A percentile compares a stretch with the other conserved stretches of the same genome.
These are phyloP conservation scores for Gossypium longicalyx DNA, from an alignment of 345 rosid species.

Conservation along the genomic window DNA sequence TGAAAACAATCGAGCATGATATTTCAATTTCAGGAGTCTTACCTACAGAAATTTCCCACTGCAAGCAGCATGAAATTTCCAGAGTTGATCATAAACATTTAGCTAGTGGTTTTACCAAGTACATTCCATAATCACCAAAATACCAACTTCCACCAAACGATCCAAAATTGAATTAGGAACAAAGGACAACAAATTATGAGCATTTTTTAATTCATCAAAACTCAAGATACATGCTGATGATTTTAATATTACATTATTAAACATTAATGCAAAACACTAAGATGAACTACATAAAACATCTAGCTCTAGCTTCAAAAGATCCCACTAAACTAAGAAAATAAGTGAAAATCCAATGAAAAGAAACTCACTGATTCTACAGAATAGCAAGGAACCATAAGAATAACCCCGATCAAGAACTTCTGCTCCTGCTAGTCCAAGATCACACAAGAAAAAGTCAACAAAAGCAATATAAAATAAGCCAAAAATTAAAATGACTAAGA, in stretches of 20 bases:
- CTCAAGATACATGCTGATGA: neutral
- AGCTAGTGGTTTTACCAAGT: neutral
- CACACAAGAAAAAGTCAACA: neutral
- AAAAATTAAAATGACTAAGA: neutral
- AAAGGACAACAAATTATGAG: neutral
- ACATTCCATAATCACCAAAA: neutral
- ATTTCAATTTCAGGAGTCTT: neutral
- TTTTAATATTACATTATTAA: neutral
- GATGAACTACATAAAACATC: neutral
- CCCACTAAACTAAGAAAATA: neutral
- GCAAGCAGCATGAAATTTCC: neutral
- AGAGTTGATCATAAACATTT: neutral
- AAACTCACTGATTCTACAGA: slow-evolving; percentile 77
- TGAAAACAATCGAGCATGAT: neutral
- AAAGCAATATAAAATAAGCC: neutral
- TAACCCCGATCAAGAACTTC: slow-evolving; percentile 91
- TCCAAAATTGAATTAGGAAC: neutral
- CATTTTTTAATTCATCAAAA: neutral
- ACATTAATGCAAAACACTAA: neutral
- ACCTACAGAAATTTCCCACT: neutral
- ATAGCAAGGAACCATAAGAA: slow-evolving; percentile 97
- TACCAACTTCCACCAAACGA: neutral
- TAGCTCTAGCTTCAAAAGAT: neutral
- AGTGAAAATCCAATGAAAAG: neutral
- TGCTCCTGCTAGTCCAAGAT: slow-evolving; percentile 61